phyloP scores from a whole-genome alignment of 139 green algal species.

The Coccomyxa sp. region DNA sequence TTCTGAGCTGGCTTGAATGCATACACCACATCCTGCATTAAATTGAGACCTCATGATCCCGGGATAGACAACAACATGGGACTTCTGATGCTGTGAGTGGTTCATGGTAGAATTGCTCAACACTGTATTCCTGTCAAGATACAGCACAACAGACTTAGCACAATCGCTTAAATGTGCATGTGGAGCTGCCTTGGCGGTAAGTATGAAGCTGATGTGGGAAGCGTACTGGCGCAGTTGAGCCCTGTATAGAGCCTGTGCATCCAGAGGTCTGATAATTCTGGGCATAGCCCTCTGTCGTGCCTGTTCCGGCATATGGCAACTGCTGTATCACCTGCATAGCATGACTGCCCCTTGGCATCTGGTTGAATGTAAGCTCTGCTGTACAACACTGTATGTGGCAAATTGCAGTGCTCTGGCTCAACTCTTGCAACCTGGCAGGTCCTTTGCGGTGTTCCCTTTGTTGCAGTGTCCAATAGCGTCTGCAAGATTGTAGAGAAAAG shows the following conservation, averaged over 20 bases:
- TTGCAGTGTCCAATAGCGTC: not conserved
- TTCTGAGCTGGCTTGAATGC: slow-evolving; percentile 8
- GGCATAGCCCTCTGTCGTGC: not conserved
- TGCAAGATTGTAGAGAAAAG: too few species aligned
- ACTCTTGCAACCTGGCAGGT: not conserved
- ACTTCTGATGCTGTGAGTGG: not conserved
- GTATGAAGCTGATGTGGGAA: not conserved
- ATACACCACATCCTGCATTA: slow-evolving; percentile 47
- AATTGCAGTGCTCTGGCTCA: not conserved
- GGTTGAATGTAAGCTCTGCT: not conserved
- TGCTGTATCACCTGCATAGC: not conserved
- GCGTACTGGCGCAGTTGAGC: not conserved
- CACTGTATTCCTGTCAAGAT: not conserved
- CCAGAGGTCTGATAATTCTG: not conserved
- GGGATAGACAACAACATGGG: not conserved
- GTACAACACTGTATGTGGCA: not conserved
- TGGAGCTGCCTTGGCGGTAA: not conserved
- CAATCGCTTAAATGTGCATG: not conserved
- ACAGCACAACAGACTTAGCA: not conserved
- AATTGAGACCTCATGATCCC: not conserved
- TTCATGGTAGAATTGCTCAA: not conserved
- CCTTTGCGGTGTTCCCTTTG: not conserved
- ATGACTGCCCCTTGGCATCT: not conserved
- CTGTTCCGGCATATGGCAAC: not conserved
- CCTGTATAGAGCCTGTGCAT: not conserved